These are phyloP conservation scores for Debaryomyces psychrophilus DNA, from an alignment of 1,139 yeast species.

Conservation along the genomic window DNA sequence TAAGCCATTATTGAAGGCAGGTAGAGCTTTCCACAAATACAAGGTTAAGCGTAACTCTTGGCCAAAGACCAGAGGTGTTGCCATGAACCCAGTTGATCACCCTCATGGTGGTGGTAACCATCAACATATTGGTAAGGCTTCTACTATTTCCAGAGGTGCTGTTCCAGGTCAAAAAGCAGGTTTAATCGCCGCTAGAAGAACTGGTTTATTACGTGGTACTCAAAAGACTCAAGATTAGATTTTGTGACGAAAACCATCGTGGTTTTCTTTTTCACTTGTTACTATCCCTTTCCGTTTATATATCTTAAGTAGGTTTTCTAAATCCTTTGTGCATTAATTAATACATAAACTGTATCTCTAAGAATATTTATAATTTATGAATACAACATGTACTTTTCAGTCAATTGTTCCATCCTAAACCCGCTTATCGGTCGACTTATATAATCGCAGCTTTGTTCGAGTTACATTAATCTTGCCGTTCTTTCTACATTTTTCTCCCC, in stretches of 20 bases:
- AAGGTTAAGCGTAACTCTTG: constrained; percentile 98
- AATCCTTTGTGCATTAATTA: constrained; percentile 16
- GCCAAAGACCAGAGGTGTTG: constrained; percentile 99
- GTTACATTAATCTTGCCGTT: too few species aligned
- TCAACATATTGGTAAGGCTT: constrained; percentile 99
- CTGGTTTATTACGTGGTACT: constrained; percentile 99
- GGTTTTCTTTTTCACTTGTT: constrained; percentile 4
- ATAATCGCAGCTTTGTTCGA: constrained; percentile 1
- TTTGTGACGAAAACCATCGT: constrained; percentile 13
- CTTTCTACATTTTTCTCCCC: neutral
- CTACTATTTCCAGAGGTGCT: constrained; percentile 99
- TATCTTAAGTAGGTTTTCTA: constrained; percentile 11
- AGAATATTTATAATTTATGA: neutral
- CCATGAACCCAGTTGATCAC: constrained; percentile 99
- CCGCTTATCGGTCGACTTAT: neutral
- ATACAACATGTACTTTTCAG: neutral
- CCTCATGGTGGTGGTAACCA: constrained; percentile 99
- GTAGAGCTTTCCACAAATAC: constrained; percentile 99
- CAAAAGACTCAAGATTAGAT: constrained; percentile 87
- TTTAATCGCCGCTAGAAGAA: constrained; percentile 99
- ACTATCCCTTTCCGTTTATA: constrained; percentile 7
- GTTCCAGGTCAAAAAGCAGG: constrained; percentile 99
- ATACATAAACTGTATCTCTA: constrained; percentile 14
- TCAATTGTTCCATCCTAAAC: neutral
- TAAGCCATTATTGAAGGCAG: constrained; percentile 99